Evolutionary conservation across 345 rosid species (phyloP).

Genomic region (Dovyalis caffra): DNA sequence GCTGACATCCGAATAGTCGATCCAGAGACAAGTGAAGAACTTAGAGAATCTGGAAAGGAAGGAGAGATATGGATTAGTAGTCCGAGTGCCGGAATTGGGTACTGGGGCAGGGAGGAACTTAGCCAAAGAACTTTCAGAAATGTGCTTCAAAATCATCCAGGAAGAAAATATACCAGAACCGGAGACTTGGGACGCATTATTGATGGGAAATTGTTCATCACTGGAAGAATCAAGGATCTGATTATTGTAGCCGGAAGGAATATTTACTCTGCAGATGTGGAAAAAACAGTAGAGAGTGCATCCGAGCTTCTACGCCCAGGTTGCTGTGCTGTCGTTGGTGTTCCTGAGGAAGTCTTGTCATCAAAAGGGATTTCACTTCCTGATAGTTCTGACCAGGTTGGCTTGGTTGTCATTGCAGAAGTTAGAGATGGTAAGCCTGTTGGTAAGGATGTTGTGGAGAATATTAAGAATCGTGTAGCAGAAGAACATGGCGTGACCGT

Average conservation of each 20-base stretch:
- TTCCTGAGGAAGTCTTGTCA: constrained; percentile 61
- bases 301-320: constrained; percentile 59
- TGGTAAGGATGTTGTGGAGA: constrained; percentile 36
- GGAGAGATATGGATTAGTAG: constrained; percentile 74
- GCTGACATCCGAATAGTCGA: constrained; percentile 53
- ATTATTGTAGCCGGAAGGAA: constrained; percentile 70
- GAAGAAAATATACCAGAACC: constrained; percentile 53
- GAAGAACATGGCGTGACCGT: constrained; percentile 64
- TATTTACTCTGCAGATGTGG: constrained; percentile 66
- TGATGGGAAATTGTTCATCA: constrained; percentile 55
- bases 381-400: constrained; percentile 57
- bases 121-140: constrained; percentile 53
- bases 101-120: constrained; percentile 62
- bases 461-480: constrained; percentile 40
- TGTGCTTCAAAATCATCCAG: constrained; percentile 34
- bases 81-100: constrained; percentile 66
- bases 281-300: constrained; percentile 64
- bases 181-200: constrained; percentile 65
- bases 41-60: constrained; percentile 47
- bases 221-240: constrained; percentile 76
- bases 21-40: constrained; percentile 43
- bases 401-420: constrained; percentile 69
- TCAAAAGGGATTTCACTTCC: constrained; percentile 53
- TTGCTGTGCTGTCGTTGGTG: constrained; percentile 70
- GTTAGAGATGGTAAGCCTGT: constrained; percentile 52